phyloP scores from a whole-genome alignment of 805 yeast species.

The Candida vartiovaarae region DNA sequence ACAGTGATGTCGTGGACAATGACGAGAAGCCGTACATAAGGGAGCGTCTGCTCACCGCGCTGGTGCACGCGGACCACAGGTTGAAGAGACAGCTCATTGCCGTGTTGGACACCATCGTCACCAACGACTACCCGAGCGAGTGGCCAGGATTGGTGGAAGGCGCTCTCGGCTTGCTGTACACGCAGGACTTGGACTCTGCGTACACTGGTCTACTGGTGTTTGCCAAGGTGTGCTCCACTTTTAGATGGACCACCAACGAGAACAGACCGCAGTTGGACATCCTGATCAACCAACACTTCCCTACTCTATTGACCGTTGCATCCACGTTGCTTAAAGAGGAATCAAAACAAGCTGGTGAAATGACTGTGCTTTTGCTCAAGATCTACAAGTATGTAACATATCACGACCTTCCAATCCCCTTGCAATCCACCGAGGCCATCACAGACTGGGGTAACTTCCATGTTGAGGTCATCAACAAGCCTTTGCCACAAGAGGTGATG shows the following conservation, averaged over 20 bases:
- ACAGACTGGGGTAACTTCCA: conserved; percentile 74
- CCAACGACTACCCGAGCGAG: conserved; percentile 39
- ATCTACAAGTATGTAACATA: conserved; percentile 71
- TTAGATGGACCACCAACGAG: conserved; percentile 62
- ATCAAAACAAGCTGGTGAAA: conserved; percentile 51
- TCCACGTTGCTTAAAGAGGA: conserved; percentile 39
- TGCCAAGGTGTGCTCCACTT: conserved; percentile 60
- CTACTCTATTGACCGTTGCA: conserved; percentile 60
- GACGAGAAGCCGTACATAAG: conserved; percentile 74
- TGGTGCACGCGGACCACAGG: conserved; percentile 41
- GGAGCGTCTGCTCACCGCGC: conserved; percentile 58
- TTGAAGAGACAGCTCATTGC: conserved; percentile 40
- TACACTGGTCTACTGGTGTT: conserved; percentile 67
- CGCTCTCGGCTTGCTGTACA: conserved; percentile 38
- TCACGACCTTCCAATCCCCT: conserved; percentile 60
- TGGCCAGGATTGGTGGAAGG: conserved; percentile 51
- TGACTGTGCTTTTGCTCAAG: conserved; percentile 68
- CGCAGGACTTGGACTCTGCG: conserved; percentile 35
- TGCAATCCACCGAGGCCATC: conserved; percentile 47
- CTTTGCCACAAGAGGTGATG: conserved; percentile 46
- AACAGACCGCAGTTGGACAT: conserved; percentile 46
- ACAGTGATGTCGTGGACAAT: conserved; percentile 40
- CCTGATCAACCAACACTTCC: conserved; percentile 52
- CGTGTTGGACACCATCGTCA: conserved; percentile 45
- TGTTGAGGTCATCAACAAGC: conserved; percentile 54